A percentile compares a stretch with the other conserved stretches of the same genome.
phyloP scores from a whole-genome alignment of 2,329 filamentous ascomycete species.

The Beauveria sp. region DNA sequence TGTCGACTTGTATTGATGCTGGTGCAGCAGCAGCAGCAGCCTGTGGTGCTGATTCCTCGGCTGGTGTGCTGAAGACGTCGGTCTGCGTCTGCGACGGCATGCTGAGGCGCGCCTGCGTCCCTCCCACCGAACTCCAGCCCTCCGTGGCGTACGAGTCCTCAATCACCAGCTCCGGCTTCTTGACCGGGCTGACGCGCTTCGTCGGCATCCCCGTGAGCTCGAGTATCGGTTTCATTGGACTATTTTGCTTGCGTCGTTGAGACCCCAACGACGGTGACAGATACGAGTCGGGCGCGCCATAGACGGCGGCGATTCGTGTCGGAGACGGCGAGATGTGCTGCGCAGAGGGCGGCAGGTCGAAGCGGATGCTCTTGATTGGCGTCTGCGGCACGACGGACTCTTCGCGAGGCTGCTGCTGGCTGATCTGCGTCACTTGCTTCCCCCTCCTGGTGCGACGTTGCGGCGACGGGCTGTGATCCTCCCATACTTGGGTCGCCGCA shows the following conservation, averaged over 20 bases:
- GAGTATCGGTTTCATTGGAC: slow-evolving; percentile 14
- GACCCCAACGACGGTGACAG: slow-evolving; percentile 29
- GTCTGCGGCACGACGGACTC: slow-evolving; percentile 35
- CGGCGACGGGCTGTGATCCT: slow-evolving; percentile 12
- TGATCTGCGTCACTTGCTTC: not conserved
- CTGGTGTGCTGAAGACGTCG: slow-evolving; percentile 12
- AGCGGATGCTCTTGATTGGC: slow-evolving; percentile 26
- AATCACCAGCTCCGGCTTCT: slow-evolving; percentile 28
- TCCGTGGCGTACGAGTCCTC: slow-evolving; percentile 38
- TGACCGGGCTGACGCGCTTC: slow-evolving; percentile 15
- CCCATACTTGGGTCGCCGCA: slow-evolving; percentile 11
- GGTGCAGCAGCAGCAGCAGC: not conserved
- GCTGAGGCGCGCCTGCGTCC: slow-evolving; percentile 17
- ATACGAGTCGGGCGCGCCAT: slow-evolving; percentile 26
- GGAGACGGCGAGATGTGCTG: slow-evolving; percentile 31
- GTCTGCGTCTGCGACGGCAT: slow-evolving; percentile 3
- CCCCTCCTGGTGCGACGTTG: slow-evolving; percentile 14
- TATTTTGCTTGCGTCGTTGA: slow-evolving; percentile 23
- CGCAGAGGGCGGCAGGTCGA: slow-evolving; percentile 38
- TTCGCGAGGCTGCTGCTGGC: slow-evolving; percentile 17
- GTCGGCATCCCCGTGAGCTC: slow-evolving; percentile 16
- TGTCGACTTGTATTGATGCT: not conserved
- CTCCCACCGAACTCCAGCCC: slow-evolving; percentile 21
- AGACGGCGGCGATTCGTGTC: slow-evolving; percentile 30
- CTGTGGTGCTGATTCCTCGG: not conserved